A percentile compares a stretch with the other conserved stretches of the same genome.
Evolutionary conservation across 139 green algal species (phyloP).

Genomic region (Chlamydomonas eustigma): DNA sequence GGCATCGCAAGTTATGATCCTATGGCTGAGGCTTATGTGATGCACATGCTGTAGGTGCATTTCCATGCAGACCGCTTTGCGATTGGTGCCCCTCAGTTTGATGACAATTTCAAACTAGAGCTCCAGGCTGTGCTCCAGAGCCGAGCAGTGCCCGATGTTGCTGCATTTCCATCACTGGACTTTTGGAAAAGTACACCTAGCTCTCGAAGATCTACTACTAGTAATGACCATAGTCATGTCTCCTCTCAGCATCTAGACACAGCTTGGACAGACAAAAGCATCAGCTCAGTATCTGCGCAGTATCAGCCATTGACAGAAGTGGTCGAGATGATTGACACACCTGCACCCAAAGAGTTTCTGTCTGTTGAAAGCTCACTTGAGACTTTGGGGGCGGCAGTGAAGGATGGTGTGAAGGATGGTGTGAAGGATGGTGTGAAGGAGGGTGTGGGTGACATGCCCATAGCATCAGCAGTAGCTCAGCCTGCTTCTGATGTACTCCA

Average conservation of each 20-base stretch:
- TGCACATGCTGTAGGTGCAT: slow-evolving; percentile 25
- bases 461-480: no score
- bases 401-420: no score
- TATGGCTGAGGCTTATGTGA: not conserved
- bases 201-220: not conserved
- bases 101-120: slow-evolving; percentile 35
- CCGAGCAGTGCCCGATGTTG: slow-evolving; percentile 19
- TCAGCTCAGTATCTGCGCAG: not conserved
- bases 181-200: not conserved
- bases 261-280: not conserved
- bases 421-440: no score
- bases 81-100: slow-evolving; percentile 39
- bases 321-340: no score
- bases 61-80: slow-evolving; percentile 34
- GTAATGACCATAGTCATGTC: no score
- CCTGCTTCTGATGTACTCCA: no score
- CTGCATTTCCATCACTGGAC: slow-evolving; percentile 8
- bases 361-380: no score
- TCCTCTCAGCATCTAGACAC: no score
- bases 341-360: no score
- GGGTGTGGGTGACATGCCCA: no score
- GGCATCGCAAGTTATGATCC: not conserved
- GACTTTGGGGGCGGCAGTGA: no score
- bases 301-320: no score
- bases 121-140: slow-evolving; percentile 25